phyloP scores from a whole-genome alignment of 1,139 yeast species.

The Hemisphaericaspora lyxosophila region DNA sequence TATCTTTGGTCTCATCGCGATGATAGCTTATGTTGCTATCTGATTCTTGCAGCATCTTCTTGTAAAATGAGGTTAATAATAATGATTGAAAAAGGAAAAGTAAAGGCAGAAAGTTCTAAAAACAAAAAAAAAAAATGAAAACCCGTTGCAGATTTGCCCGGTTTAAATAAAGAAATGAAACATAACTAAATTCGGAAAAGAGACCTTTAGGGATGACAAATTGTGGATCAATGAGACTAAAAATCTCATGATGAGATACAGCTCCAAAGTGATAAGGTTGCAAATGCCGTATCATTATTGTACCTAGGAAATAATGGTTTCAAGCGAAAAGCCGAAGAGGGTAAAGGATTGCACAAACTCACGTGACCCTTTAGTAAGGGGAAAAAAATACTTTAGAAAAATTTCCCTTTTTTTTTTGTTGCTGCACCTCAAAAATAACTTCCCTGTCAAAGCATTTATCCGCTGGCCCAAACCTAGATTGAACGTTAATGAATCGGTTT shows the following conservation, averaged over 20 bases:
- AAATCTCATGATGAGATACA: not conserved
- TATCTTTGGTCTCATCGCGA: not conserved
- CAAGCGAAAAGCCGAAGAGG: too few species aligned
- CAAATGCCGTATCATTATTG: constrained; percentile 1
- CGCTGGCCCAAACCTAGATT: not conserved
- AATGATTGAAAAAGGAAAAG: not conserved
- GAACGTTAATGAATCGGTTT: too few species aligned
- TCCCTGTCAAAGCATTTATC: not conserved
- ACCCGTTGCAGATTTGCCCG: not conserved
- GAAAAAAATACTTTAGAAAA: too few species aligned
- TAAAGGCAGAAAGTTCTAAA: not conserved
- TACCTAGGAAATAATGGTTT: not conserved
- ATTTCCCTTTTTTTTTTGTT: too few species aligned
- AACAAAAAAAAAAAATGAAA: not conserved
- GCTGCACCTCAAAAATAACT: too few species aligned
- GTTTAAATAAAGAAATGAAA: not conserved
- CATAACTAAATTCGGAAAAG: not conserved
- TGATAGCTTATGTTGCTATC: not conserved
- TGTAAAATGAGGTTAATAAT: too few species aligned
- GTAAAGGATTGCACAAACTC: constrained; percentile 2
- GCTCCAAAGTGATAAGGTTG: not conserved
- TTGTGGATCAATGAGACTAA: too few species aligned
- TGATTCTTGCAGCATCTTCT: constrained; percentile 2
- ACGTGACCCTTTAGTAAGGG: too few species aligned
- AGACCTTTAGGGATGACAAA: too few species aligned